These are phyloP conservation scores for Aureobasidium lini DNA, from an alignment of 2,329 filamentous ascomycete genomes.

Conservation along the genomic window DNA sequence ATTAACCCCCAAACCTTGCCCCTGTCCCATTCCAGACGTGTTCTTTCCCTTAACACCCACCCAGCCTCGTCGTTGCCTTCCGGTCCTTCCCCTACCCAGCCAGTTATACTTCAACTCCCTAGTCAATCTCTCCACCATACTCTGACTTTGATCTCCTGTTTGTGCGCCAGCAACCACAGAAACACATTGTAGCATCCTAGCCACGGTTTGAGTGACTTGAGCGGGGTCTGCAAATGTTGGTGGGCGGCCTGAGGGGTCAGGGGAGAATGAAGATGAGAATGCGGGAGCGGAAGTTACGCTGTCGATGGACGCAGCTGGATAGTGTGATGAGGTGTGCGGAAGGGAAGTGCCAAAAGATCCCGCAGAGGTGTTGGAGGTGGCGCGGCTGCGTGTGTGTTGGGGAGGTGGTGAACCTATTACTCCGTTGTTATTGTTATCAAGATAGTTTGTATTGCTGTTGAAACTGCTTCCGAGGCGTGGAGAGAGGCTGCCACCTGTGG, in stretches of 20 bases:
- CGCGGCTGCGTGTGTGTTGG: slow-evolving; percentile 56
- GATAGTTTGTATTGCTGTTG: slow-evolving; percentile 62
- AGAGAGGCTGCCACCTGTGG: slow-evolving; percentile 69
- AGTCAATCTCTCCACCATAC: slow-evolving; percentile 73
- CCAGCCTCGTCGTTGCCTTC: slow-evolving; percentile 80
- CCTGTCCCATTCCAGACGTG: not conserved
- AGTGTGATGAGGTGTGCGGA: slow-evolving; percentile 26
- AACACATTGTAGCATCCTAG: slow-evolving; percentile 92
- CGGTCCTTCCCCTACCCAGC: slow-evolving; percentile 83
- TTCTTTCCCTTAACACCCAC: slow-evolving; percentile 55
- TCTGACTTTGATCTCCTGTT: slow-evolving; percentile 63
- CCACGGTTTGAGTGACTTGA: slow-evolving; percentile 88
- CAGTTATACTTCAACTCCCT: slow-evolving; percentile 93
- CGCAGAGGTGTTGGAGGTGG: slow-evolving; percentile 71
- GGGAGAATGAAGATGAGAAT: slow-evolving; percentile 15
- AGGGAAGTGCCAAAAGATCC: slow-evolving; percentile 38
- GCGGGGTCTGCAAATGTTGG: slow-evolving; percentile 36
- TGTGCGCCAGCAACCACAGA: slow-evolving; percentile 77
- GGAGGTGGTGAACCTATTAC: slow-evolving; percentile 34
- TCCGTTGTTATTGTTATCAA: slow-evolving; percentile 60
- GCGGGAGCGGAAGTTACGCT: slow-evolving; percentile 1
- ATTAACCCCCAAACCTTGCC: slow-evolving; percentile 12
- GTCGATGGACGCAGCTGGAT: slow-evolving; percentile 18
- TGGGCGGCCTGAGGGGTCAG: not conserved
- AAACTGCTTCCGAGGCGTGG: slow-evolving; percentile 64